Base-by-base conservation (phyloP, 352 stramenopile species). In the Sclerospora graminicola region DNA sequence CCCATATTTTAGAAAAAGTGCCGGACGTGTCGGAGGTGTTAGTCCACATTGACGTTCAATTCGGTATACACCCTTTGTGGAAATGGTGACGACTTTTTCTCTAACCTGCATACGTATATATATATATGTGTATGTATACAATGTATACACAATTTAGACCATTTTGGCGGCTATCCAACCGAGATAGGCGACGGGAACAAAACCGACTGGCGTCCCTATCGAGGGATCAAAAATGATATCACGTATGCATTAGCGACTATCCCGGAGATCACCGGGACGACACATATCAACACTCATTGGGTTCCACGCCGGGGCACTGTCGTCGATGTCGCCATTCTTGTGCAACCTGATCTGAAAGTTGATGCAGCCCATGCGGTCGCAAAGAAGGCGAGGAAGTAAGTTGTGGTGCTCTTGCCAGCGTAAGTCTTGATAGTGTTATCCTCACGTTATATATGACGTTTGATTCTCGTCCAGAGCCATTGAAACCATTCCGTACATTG, bases 211-310 rank as follows among this genome's bases (percentile, higher is more conserved):
- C 76, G 74, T 8, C 76, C 79, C 28, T 91, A 89, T 52, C 66
- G 49, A 13, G 72, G 89, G 41, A 86, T 91, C 52, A 78, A 70
- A 39, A 61, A 59, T 18, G 76, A 91, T 40, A 78, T 91, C 24
- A 61, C 67, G 41, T 49, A 66, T 7, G 72, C 75, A 7, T 45
- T 91, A 10, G 63, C 60, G 8, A 66, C 51, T 31, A 85, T 91
- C 37, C 69, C 70, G 1, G 72, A 87, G 43, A 79, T 91, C 45
- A 63, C 63, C 3, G 67, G 62, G 20, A 86, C 69, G 14, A 89
- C 79, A 11, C 79, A 91, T 51, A 72, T 89, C 44, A 89, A 87
- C 49, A 86, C 75, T 2, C 79, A 91, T 43, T 91, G 79, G 79
- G 35, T 84, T 33, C 69, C 70, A 10, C 77, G 76, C 33, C 73